A percentile compares a stretch with the other conserved stretches of the same genome.
phyloP scores from a whole-genome alignment of 768 basidiomycete genomes.

The Boletus rubescentipes region DNA sequence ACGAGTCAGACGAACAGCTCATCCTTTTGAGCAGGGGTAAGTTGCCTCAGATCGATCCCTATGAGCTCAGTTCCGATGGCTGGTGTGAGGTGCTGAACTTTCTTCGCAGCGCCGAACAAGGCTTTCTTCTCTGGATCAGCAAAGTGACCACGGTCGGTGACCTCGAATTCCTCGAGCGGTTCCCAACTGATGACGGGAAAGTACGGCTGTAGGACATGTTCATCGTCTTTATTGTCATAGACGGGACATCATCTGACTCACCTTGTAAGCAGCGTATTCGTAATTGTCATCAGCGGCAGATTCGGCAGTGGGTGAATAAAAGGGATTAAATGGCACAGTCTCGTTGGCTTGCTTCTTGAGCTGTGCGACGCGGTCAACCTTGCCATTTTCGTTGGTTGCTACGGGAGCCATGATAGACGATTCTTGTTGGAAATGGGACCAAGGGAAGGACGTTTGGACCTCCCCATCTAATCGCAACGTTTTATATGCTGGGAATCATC shows the following conservation, averaged over 20 bases:
- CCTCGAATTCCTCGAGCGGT: conserved; percentile 55
- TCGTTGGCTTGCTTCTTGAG: conserved; percentile 27
- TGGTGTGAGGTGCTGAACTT: conserved; percentile 67
- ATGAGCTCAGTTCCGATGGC: conserved; percentile 72
- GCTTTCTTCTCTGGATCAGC: conserved; percentile 71
- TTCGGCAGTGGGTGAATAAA: conserved; percentile 60
- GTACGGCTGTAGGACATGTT: conserved; percentile 44
- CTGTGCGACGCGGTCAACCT: conserved; percentile 18
- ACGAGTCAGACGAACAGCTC: conserved; percentile 55
- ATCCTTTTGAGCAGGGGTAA: conserved; percentile 69
- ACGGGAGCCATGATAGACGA: conserved; percentile 47
- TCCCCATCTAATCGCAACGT: background rate
- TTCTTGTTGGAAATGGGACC: background rate
- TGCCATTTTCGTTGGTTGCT: conserved; percentile 39
- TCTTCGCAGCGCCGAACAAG: conserved; percentile 61
- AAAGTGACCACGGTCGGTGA: conserved; percentile 63
- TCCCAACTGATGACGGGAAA: conserved; percentile 67
- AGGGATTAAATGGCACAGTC: conserved; percentile 51
- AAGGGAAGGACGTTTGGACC: background rate
- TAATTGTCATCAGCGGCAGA: conserved; percentile 54
- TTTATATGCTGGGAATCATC: conserved; percentile 16
- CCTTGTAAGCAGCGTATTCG: conserved; percentile 59
- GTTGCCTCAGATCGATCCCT: conserved; percentile 71
- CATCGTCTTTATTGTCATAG: background rate
- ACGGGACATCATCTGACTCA: conserved; percentile 21